phyloP scores from a whole-genome alignment of 352 stramenopile genomes.

The Phytophthora multivora region DNA sequence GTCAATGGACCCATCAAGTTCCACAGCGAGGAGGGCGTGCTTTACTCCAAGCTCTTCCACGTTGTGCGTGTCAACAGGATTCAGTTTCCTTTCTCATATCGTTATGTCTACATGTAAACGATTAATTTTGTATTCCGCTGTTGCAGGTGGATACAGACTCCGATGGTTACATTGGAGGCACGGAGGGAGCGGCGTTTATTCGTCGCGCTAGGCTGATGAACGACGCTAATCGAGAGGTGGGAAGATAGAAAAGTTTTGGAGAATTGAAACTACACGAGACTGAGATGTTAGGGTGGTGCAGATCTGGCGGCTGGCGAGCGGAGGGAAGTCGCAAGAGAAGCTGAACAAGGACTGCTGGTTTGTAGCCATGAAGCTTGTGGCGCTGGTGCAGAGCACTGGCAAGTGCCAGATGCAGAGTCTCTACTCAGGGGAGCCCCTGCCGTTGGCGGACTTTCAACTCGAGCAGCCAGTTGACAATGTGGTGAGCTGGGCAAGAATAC shows the following conservation, averaged over 20 bases:
- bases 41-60: slow-evolving; percentile 85
- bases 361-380: slow-evolving; percentile 90
- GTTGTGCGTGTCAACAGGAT: slow-evolving; percentile 51
- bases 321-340: slow-evolving; percentile 87
- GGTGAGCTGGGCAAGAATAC: slow-evolving; percentile 27
- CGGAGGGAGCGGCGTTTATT: slow-evolving; percentile 83
- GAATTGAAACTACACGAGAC: background rate
- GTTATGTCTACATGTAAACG: background rate
- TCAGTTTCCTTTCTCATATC: too few relatives aligned
- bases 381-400: slow-evolving; percentile 81
- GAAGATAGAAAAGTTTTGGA: background rate
- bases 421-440: slow-evolving; percentile 71
- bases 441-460: slow-evolving; percentile 82
- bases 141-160: slow-evolving; percentile 75
- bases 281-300: slow-evolving; percentile 17
- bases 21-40: slow-evolving; percentile 73
- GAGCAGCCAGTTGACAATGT: slow-evolving; percentile 82
- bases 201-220: slow-evolving; percentile 78
- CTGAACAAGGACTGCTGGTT: slow-evolving; percentile 91
- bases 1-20: slow-evolving; percentile 89
- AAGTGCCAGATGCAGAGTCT: slow-evolving; percentile 87
- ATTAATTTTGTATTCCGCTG: background rate
- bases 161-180: slow-evolving; percentile 76
- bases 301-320: slow-evolving; percentile 88
- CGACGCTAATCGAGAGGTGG: slow-evolving; percentile 84